phyloP scores from a whole-genome alignment of 768 basidiomycete species.

The Macrolepiota dolichaula region DNA sequence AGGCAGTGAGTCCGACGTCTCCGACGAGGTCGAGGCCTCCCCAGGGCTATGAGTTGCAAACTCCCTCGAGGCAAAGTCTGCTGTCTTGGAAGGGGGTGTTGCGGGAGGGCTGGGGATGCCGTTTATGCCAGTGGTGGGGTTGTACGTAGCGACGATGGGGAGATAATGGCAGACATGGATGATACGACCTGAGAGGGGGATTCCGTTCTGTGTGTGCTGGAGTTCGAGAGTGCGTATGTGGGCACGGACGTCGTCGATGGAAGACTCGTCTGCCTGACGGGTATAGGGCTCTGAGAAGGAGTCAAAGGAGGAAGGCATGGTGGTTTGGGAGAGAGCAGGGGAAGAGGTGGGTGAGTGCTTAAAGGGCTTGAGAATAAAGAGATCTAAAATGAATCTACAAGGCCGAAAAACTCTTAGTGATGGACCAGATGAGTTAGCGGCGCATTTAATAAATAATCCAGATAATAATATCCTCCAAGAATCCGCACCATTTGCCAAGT shows the following conservation, averaged over 20 bases:
- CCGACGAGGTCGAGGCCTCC: too few relatives aligned
- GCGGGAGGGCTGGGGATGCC: constrained; percentile 71
- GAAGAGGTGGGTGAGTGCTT: not conserved
- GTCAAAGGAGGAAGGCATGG: constrained; percentile 44
- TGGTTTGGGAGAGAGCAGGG: not conserved
- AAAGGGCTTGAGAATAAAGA: not conserved
- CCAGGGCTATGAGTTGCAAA: too few relatives aligned
- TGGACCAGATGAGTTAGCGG: constrained; percentile 12
- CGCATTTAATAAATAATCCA: constrained; percentile 4
- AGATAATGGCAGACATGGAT: constrained; percentile 92
- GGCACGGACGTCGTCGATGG: constrained; percentile 68
- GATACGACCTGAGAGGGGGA: constrained; percentile 81
- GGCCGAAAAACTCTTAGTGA: constrained; percentile 7
- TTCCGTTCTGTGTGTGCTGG: constrained; percentile 64
- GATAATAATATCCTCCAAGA: constrained; percentile 12
- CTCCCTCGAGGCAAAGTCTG: constrained; percentile 36
- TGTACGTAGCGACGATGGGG: constrained; percentile 68
- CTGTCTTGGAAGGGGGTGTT: constrained; percentile 62
- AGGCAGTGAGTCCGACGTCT: too few relatives aligned
- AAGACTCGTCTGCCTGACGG: constrained; percentile 59
- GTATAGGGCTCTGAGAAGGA: constrained; percentile 73
- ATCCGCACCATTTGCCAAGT: constrained; percentile 7
- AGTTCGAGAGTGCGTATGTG: constrained; percentile 72
- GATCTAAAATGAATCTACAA: constrained; percentile 1
- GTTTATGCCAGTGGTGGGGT: constrained; percentile 25